Conservation (phyloP, 371 early-diverging fungal genomes). For the Lichtheimia ornata region DNA sequence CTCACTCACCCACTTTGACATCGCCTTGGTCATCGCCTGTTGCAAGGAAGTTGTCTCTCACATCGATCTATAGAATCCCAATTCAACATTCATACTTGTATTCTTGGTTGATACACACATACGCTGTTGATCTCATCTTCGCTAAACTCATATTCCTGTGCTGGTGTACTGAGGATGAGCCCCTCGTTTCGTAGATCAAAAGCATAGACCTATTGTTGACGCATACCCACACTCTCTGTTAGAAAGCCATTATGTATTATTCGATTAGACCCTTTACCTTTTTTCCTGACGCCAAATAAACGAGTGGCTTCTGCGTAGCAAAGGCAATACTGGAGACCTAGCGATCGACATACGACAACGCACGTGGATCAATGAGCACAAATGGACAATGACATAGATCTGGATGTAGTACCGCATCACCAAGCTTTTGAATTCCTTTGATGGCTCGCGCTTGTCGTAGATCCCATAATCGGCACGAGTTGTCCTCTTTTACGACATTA, state of each 20-base stretch:
- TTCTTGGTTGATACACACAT: not conserved
- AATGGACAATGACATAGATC: not conserved
- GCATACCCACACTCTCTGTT: not conserved
- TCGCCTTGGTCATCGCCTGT: constrained; percentile 48
- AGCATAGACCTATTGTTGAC: constrained; percentile 24
- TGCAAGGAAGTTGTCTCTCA: constrained; percentile 39
- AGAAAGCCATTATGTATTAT: not conserved
- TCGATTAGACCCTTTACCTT: constrained; percentile 19
- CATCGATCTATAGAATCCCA: constrained; percentile 34
- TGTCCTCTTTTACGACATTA: constrained; percentile 30
- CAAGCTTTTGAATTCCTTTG: constrained; percentile 33
- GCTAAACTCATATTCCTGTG: constrained; percentile 32
- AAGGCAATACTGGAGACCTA: constrained; percentile 45
- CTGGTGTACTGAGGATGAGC: constrained; percentile 26
- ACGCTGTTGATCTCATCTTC: constrained; percentile 49
- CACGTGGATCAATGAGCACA: not conserved
- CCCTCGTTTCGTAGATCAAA: constrained; percentile 41
- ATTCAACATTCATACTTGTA: not conserved
- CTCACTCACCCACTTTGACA: constrained; percentile 44
- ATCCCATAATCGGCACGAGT: constrained; percentile 52
- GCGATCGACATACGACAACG: not conserved
- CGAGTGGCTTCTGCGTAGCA: constrained; percentile 23
- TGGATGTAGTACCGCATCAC: constrained; percentile 29
- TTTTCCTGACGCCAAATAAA: constrained; percentile 41
- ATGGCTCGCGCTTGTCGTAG: constrained; percentile 21